Evolutionary conservation across 768 basidiomycete species (phyloP).

Genomic region (Tricholoma flavovirens): DNA sequence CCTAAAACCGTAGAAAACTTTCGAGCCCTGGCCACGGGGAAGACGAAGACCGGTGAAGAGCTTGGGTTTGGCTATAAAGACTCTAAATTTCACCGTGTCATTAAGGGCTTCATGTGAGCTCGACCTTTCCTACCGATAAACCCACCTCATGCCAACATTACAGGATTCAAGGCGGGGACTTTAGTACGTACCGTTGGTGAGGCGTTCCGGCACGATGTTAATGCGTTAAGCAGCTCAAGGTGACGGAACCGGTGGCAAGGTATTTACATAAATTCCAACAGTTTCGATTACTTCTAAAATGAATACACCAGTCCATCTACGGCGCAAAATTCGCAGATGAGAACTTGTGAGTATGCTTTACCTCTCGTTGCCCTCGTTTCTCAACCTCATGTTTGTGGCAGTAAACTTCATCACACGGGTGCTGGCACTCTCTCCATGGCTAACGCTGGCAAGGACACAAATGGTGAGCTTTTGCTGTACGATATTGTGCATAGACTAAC

Average conservation of each 20-base stretch:
- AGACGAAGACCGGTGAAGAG: constrained; percentile 69
- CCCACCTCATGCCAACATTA: background rate
- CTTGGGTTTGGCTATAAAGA: constrained; percentile 92
- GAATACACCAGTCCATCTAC: constrained; percentile 71
- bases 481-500: background rate
- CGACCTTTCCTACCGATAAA: background rate
- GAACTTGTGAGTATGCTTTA: constrained; percentile 66
- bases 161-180: constrained; percentile 98
- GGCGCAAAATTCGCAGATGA: constrained; percentile 90
- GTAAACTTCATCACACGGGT: constrained; percentile 92
- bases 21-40: constrained; percentile 84
- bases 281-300: background rate
- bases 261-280: constrained; percentile 19
- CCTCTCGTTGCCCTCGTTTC: background rate
- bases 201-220: constrained; percentile 7
- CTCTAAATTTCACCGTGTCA: constrained; percentile 94
- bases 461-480: constrained; percentile 49
- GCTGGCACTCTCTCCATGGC: constrained; percentile 92
- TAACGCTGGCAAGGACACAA: constrained; percentile 88
- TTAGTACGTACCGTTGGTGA: constrained; percentile 56
- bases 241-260: constrained; percentile 91
- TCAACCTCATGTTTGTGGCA: constrained; percentile 24
- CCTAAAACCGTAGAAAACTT: constrained; percentile 98
- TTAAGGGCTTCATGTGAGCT: constrained; percentile 84
- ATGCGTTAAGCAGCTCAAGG: constrained; percentile 51